These are phyloP conservation scores for Gracilaria gracilis DNA, from an alignment of 23 red algal species.

Conservation along the genomic window DNA sequence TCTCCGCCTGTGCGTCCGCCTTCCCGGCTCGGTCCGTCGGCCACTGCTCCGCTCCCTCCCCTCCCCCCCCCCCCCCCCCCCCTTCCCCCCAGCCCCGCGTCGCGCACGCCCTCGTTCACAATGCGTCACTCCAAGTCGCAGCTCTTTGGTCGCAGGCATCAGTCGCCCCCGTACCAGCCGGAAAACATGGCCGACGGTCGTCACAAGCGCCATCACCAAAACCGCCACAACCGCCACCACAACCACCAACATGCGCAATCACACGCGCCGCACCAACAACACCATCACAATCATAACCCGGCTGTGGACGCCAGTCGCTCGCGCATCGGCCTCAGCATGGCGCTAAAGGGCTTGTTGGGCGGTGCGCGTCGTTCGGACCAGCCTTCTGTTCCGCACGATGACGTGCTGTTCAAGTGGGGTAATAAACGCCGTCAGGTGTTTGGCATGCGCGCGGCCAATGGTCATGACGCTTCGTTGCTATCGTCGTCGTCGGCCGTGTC, in stretches of 20 bases:
- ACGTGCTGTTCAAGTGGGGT: conserved; percentile 55
- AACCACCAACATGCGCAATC: background rate
- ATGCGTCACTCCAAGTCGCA: conserved; percentile 54
- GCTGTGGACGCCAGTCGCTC: conserved; percentile 43
- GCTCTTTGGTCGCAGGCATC: conserved; percentile 21
- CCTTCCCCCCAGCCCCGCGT: background rate
- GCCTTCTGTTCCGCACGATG: conserved; percentile 10
- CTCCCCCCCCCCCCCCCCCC: conserved; percentile 8
- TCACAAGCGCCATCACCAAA: background rate
- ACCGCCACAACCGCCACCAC: conserved; percentile 23
- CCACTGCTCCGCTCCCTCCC: background rate
- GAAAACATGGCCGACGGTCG: background rate
- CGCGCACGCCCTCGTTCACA: background rate
- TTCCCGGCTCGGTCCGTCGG: too few relatives aligned
- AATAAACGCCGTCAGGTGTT: conserved; percentile 48
- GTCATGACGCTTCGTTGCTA: conserved; percentile 13
- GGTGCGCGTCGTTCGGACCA: background rate
- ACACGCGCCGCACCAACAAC: background rate
- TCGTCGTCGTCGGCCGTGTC: conserved; percentile 24
- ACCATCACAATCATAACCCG: conserved; percentile 7
- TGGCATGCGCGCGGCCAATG: conserved; percentile 38
- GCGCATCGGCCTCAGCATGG: conserved; percentile 62
- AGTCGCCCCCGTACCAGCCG: background rate
- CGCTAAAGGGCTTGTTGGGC: conserved; percentile 46
- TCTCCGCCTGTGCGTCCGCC: too few relatives aligned